phyloP scores from a whole-genome alignment of 805 yeast species.

The Wickerhamomyces subpelliculosus region DNA sequence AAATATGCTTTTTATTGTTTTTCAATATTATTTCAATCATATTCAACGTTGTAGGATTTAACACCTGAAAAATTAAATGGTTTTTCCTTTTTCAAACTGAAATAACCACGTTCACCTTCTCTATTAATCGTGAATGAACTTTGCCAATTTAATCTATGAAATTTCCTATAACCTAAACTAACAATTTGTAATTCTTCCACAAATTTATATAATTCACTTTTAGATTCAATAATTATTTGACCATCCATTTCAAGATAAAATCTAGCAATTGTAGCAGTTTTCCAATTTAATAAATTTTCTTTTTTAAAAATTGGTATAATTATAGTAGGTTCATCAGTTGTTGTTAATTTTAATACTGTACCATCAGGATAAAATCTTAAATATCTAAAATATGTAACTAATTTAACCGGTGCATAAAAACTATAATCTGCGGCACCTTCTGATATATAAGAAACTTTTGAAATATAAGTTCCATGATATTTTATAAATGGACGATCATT shows the following conservation, averaged over 20 bases:
- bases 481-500: slow-evolving; percentile 68
- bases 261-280: slow-evolving; percentile 28
- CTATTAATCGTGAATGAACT: slow-evolving; percentile 48
- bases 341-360: slow-evolving; percentile 56
- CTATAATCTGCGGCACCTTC: slow-evolving; percentile 73
- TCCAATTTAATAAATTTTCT: slow-evolving; percentile 25
- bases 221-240: slow-evolving; percentile 45
- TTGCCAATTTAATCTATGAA: slow-evolving; percentile 69
- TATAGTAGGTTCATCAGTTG: slow-evolving; percentile 62
- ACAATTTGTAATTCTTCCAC: slow-evolving; percentile 55
- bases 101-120: slow-evolving; percentile 46
- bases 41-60: slow-evolving; percentile 21
- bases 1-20: background rate
- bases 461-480: slow-evolving; percentile 77
- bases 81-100: slow-evolving; percentile 64
- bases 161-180: slow-evolving; percentile 54
- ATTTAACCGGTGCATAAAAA: slow-evolving; percentile 65
- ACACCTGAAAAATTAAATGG: slow-evolving; percentile 74
- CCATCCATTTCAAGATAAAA: slow-evolving; percentile 49
- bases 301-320: slow-evolving; percentile 52
- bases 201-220: slow-evolving; percentile 54
- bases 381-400: slow-evolving; percentile 86
- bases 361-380: slow-evolving; percentile 79
- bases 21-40: background rate
- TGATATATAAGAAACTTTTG: slow-evolving; percentile 76